Evolutionary conservation across 208 protist species (phyloP).

Genomic region (Leishmania turanica): DNA sequence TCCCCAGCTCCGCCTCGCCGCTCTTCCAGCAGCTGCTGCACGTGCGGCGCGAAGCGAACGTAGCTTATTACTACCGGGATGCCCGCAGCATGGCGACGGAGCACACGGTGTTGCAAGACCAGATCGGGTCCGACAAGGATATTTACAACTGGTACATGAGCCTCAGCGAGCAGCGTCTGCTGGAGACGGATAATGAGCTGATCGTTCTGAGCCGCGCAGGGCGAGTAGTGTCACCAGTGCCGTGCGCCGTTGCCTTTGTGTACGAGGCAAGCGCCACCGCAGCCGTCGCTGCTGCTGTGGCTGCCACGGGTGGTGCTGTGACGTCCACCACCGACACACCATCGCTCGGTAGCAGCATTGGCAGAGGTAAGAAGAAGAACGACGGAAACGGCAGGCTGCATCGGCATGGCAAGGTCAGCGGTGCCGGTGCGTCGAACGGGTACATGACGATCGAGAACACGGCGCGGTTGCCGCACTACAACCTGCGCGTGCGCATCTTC

Average conservation of each 20-base stretch:
- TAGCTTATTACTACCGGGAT: conserved; percentile 53
- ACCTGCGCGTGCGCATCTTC: conserved; percentile 50
- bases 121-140: conserved; percentile 39
- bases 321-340: neutral
- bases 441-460: conserved; percentile 47
- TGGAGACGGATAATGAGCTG: conserved; percentile 69
- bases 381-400: conserved; percentile 3
- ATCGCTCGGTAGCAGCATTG: neutral
- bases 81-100: conserved; percentile 28
- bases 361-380: conserved; percentile 8
- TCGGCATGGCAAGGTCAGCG: conserved; percentile 11
- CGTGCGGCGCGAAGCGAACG: conserved; percentile 42
- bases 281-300: neutral
- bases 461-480: conserved; percentile 41
- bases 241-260: conserved; percentile 67
- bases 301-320: neutral
- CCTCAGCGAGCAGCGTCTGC: conserved; percentile 52
- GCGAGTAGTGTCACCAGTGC: conserved; percentile 56
- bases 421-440: conserved; percentile 5
- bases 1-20: conserved; percentile 39
- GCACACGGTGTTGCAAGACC: conserved; percentile 27
- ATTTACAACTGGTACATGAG: conserved; percentile 71
- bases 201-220: conserved; percentile 47
- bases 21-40: conserved; percentile 59
- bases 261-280: conserved; percentile 28